These are phyloP conservation scores for Ceratocystis huliohia DNA, from an alignment of 2,329 filamentous ascomycete species.

Conservation along the genomic window DNA sequence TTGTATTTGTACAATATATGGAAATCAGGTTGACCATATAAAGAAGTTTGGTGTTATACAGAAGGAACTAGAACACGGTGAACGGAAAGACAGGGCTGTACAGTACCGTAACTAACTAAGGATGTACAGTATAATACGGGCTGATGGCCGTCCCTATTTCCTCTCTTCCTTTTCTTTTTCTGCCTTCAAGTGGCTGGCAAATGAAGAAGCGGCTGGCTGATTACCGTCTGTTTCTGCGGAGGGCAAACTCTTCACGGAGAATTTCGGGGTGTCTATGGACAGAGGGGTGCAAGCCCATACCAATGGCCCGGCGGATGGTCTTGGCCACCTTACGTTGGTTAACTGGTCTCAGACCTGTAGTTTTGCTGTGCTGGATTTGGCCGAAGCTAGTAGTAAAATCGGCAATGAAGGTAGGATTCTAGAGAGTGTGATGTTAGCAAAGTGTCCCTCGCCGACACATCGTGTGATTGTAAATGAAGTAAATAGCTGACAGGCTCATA, in stretches of 20 bases:
- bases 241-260: constrained; percentile 35
- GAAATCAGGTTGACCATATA: constrained; percentile 13
- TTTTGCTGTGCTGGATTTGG: constrained; percentile 62
- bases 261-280: constrained; percentile 82
- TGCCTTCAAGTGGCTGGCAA: background rate
- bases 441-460: background rate
- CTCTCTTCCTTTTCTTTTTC: too few species aligned
- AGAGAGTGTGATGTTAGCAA: constrained; percentile 14
- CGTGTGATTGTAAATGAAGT: background rate
- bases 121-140: background rate
- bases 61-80: background rate
- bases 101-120: background rate
- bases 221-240: constrained; percentile 13
- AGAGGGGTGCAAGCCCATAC: constrained; percentile 82
- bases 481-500: background rate
- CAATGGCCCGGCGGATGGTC: constrained; percentile 77
- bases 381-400: constrained; percentile 80
- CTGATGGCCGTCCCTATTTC: background rate
- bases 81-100: background rate
- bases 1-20: constrained; percentile 28
- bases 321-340: constrained; percentile 93
- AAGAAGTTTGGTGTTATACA: constrained; percentile 11
- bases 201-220: background rate
- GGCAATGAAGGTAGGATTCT: constrained; percentile 89
- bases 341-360: constrained; percentile 69